phyloP scores from a whole-genome alignment of 179 eudicot genomes.

The Corrigiola litoralis region DNA sequence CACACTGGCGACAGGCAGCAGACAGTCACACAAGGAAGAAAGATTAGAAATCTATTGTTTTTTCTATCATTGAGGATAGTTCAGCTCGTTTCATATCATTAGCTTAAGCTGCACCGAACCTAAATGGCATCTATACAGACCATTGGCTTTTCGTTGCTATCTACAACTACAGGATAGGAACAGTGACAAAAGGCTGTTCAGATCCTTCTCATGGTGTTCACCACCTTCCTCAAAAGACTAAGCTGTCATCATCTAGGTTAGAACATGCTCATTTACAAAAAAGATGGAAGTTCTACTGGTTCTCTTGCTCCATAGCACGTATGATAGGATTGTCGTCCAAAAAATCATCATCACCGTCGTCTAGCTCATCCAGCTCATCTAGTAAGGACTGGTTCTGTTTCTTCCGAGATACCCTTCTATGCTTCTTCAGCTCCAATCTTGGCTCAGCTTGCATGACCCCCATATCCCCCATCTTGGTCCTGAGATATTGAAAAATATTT shows the following conservation, averaged over 20 bases:
- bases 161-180: conserved; percentile 19
- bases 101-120: neutral
- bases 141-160: conserved; percentile 10
- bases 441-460: conserved; percentile 82
- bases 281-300: conserved; percentile 18
- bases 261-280: neutral
- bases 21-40: too few relatives aligned
- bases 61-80: too few relatives aligned
- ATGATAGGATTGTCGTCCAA: conserved; percentile 46
- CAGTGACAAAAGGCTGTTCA: neutral
- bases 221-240: neutral
- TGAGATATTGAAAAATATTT: conserved; percentile 1
- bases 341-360: conserved; percentile 45
- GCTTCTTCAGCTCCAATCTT: conserved; percentile 65
- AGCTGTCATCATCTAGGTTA: conserved; percentile 10
- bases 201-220: too few relatives aligned
- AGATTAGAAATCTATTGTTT: too few relatives aligned
- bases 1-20: too few relatives aligned
- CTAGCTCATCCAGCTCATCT: conserved; percentile 59
- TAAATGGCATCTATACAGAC: neutral
- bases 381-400: conserved; percentile 57
- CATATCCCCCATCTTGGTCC: conserved; percentile 66
- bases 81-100: too few relatives aligned
- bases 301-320: conserved; percentile 48
- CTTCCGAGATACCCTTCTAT: conserved; percentile 80